Conservation (phyloP, 2,329 filamentous ascomycete genomes). For the Rutstroemia sp. region DNA sequence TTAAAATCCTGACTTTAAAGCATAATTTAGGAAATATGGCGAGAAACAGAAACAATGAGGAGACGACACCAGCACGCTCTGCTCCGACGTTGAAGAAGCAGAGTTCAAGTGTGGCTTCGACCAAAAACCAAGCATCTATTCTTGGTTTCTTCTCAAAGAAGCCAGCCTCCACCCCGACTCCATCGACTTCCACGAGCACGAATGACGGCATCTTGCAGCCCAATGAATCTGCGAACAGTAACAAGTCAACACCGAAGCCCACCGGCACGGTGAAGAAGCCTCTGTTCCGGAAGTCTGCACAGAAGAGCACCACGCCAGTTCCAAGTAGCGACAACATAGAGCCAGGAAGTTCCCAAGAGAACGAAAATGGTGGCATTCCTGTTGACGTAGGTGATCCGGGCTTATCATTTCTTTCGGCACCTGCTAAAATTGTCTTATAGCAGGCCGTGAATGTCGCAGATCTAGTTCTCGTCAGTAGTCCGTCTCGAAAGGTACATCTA, state of each 20-base stretch:
- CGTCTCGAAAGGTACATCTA: conserved; percentile 64
- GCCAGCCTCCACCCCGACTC: conserved; percentile 33
- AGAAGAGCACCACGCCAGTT: conserved; percentile 56
- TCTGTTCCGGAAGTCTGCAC: conserved; percentile 22
- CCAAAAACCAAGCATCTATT: conserved; percentile 63
- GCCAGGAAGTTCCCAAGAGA: conserved; percentile 61
- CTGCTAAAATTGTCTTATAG: conserved; percentile 36
- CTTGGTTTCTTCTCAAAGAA: conserved; percentile 71
- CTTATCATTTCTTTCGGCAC: conserved; percentile 35
- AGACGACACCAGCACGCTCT: conserved; percentile 21
- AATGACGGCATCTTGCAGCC: conserved; percentile 23
- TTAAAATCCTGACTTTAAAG: background rate
- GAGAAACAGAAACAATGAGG: conserved; percentile 14
- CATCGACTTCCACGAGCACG: conserved; percentile 3
- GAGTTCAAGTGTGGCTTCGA: conserved; percentile 27
- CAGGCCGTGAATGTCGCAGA: conserved; percentile 37
- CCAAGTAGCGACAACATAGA: conserved; percentile 73
- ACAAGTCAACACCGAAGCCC: conserved; percentile 28
- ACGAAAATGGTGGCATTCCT: conserved; percentile 37
- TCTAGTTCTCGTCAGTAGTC: conserved; percentile 53
- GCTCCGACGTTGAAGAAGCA: conserved; percentile 27
- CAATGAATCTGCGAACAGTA: conserved; percentile 31
- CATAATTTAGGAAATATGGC: conserved; percentile 13
- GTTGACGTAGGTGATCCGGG: conserved; percentile 47
- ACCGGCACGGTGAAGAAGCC: conserved; percentile 38